Conservation (phyloP, 2,329 filamentous ascomycete species). For the Thermothelomyces thermophilus region DNA sequence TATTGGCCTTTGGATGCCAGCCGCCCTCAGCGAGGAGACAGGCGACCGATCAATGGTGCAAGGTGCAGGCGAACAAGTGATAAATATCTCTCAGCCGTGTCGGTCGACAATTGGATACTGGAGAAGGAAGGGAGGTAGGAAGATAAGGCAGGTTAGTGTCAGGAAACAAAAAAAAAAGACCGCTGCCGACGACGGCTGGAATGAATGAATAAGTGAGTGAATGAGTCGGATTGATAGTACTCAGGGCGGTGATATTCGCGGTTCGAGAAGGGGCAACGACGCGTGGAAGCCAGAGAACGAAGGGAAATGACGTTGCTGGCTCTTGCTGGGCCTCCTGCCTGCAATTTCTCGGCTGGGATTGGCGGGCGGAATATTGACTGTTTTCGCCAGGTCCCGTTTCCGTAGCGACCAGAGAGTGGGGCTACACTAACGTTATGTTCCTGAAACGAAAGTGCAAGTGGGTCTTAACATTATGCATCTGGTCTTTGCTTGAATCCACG, state of each 20-base stretch:
- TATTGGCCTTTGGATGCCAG: conserved; percentile 14
- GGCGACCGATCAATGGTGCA: not conserved
- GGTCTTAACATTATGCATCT: not conserved
- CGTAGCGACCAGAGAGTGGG: conserved; percentile 18
- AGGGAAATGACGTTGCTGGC: conserved; percentile 22
- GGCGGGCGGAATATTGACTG: conserved; percentile 11
- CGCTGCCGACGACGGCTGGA: not conserved
- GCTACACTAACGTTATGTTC: not conserved
- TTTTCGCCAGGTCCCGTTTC: conserved; percentile 21
- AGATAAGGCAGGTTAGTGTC: not conserved
- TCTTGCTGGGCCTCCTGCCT: not conserved
- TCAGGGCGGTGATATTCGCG: not conserved
- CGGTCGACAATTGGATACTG: conserved; percentile 16
- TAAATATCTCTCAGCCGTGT: conserved; percentile 12
- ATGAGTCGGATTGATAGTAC: too few relatives aligned
- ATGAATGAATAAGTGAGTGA: not conserved
- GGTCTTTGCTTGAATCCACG: too few relatives aligned
- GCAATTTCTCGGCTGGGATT: conserved; percentile 18
- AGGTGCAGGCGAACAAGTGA: conserved; percentile 3
- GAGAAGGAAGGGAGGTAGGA: not conserved
- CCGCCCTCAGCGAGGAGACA: conserved; percentile 4
- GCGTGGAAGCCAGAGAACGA: conserved; percentile 3
- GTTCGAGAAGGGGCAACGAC: conserved; percentile 3
- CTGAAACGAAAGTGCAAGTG: conserved; percentile 5
- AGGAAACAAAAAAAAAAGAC: not conserved